These are phyloP conservation scores for Acanthamoeba quina DNA, from an alignment of 208 protist genomes.

Conservation along the genomic window DNA sequence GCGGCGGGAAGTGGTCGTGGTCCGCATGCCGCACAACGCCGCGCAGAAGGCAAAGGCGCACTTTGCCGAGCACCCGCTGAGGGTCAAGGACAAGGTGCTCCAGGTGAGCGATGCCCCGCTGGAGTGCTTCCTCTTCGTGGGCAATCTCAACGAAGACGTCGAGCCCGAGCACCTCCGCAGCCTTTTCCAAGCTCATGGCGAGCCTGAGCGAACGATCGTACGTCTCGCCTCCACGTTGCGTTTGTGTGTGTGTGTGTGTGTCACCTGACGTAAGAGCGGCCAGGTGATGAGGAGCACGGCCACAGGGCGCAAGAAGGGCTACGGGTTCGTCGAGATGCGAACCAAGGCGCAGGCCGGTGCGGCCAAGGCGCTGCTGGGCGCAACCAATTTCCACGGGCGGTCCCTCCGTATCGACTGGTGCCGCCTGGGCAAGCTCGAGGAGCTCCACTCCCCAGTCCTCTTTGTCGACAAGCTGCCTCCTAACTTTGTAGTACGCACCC, in stretches of 20 bases:
- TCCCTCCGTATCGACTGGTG: conserved; percentile 49
- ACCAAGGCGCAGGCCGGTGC: conserved; percentile 17
- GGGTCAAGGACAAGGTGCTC: background rate
- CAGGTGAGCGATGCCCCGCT: background rate
- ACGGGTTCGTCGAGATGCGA: conserved; percentile 32
- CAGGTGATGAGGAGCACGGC: background rate
- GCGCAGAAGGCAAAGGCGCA: conserved; percentile 27
- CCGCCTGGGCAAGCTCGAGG: conserved; percentile 7
- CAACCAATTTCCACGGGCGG: background rate
- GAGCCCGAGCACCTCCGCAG: background rate
- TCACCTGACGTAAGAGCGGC: background rate
- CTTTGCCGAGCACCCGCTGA: background rate
- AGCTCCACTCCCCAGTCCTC: conserved; percentile 52
- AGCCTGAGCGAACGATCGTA: background rate
- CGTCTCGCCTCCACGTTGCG: background rate
- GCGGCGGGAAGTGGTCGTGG: background rate
- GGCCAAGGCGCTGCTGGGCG: conserved; percentile 9
- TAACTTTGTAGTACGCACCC: background rate
- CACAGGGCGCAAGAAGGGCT: conserved; percentile 48
- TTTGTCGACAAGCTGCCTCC: conserved; percentile 38
- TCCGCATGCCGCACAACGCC: background rate
- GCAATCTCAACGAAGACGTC: conserved; percentile 47
- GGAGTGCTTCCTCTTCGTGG: conserved; percentile 47
- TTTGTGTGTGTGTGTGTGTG: background rate
- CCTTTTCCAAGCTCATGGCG: conserved; percentile 15